Percentiles rank a stretch among this genome's conserved stretches.
These are phyloP conservation scores for Quillaja saponaria DNA, from an alignment of 306 rosid species.

Conservation along the genomic window DNA sequence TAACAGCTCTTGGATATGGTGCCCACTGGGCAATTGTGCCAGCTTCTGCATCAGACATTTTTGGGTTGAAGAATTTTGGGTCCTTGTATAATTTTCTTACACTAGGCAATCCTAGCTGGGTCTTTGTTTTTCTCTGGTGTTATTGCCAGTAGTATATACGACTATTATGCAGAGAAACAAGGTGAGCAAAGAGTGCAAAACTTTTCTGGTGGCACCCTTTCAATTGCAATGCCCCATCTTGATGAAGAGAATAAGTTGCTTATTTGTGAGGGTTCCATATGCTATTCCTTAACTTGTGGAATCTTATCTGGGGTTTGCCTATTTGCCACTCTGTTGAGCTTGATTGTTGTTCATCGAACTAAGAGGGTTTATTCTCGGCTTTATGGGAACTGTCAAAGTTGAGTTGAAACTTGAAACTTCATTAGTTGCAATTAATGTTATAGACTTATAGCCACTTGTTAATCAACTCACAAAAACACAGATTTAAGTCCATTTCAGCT, in stretches of 20 bases:
- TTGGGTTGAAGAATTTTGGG: slow-evolving; percentile 84
- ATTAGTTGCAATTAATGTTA: no score
- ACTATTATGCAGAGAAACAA: slow-evolving; percentile 82
- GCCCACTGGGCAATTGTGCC: slow-evolving; percentile 96
- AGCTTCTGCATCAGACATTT: slow-evolving; percentile 95
- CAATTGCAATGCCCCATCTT: no score
- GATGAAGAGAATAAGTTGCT: no score
- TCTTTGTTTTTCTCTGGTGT: slow-evolving; percentile 72
- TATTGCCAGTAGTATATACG: slow-evolving; percentile 81
- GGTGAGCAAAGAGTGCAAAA: no score
- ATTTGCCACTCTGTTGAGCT: slow-evolving; percentile 57
- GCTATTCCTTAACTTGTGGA: slow-evolving; percentile 72
- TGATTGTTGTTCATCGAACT: slow-evolving; percentile 75
- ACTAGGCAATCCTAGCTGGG: slow-evolving; percentile 79
- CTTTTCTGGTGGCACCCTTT: no score
- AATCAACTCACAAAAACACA: no score
- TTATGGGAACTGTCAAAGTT: no score
- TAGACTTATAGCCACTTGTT: no score
- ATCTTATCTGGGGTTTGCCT: slow-evolving; percentile 75
- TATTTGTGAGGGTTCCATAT: slow-evolving; percentile 67
- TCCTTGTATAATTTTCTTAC: slow-evolving; percentile 91
- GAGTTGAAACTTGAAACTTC: no score
- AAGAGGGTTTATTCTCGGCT: slow-evolving; percentile 67
- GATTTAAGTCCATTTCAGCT: no score
- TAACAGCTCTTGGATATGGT: slow-evolving; percentile 86